Conservation (phyloP, 1,284 basidiomycete genomes). For the Apiotrichum mycotoxinovorans region DNA sequence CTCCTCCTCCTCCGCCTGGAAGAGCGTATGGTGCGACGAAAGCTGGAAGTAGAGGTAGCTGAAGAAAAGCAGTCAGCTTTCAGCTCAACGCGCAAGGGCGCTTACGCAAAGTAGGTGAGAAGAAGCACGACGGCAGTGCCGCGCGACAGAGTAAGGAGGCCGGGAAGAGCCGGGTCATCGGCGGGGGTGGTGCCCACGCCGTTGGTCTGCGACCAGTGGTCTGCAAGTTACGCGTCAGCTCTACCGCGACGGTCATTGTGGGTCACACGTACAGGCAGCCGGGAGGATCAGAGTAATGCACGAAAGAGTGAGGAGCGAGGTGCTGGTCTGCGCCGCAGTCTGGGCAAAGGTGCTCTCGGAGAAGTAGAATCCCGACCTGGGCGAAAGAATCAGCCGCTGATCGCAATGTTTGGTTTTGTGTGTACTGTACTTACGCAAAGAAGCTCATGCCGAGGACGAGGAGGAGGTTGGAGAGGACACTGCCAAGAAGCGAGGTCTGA, state of each 20-base stretch:
- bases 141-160: conserved; percentile 72
- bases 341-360: conserved; percentile 70
- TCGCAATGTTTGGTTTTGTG: neutral
- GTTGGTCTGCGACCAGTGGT: conserved; percentile 36
- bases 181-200: conserved; percentile 20
- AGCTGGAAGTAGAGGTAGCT: conserved; percentile 62
- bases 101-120: conserved; percentile 65
- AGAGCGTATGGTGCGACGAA: conserved; percentile 55
- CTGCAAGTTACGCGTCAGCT: conserved; percentile 20
- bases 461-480: conserved; percentile 80
- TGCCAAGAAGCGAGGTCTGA: conserved; percentile 64
- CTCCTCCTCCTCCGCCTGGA: conserved; percentile 54
- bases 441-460: conserved; percentile 85
- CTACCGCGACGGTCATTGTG: neutral
- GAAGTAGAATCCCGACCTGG: conserved; percentile 57
- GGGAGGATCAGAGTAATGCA: conserved; percentile 88
- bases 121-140: conserved; percentile 81
- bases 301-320: conserved; percentile 76
- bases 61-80: no score
- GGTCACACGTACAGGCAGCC: conserved; percentile 63
- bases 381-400: neutral
- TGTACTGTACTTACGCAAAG: conserved; percentile 60
- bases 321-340: conserved; percentile 77
- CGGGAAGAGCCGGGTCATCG: conserved; percentile 49
- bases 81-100: no score